Percentiles rank a stretch among this genome's conserved stretches.
These are phyloP conservation scores for Candida bentonensis DNA, from an alignment of 805 yeast genomes.

Conservation along the genomic window DNA sequence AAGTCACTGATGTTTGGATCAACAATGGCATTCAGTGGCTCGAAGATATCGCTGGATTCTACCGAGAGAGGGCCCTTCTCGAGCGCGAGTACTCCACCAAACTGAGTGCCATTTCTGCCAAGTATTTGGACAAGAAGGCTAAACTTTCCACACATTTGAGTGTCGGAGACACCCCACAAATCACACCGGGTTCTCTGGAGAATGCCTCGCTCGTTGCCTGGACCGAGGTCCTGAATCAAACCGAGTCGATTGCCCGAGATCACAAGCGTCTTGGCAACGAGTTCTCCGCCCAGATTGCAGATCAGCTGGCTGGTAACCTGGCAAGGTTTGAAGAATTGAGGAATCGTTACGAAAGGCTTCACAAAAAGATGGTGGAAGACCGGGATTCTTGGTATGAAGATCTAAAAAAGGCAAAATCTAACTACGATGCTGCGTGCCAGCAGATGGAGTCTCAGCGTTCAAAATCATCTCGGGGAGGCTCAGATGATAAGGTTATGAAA, in stretches of 20 bases:
- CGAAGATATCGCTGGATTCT: conserved; percentile 66
- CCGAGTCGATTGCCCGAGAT: conserved; percentile 66
- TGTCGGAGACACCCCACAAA: conserved; percentile 82
- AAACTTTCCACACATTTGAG: conserved; percentile 49
- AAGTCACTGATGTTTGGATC: conserved; percentile 63
- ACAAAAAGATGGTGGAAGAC: conserved; percentile 40
- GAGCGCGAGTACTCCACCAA: conserved; percentile 74
- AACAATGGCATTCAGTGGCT: conserved; percentile 61
- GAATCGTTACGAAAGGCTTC: conserved; percentile 40
- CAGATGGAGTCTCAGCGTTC: conserved; percentile 68
- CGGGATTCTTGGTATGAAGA: conserved; percentile 38
- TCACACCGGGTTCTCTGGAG: conserved; percentile 92
- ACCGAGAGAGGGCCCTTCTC: conserved; percentile 64
- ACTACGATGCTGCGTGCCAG: conserved; percentile 72
- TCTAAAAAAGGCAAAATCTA: conserved; percentile 49
- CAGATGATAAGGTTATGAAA: conserved; percentile 38
- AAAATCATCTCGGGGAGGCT: conserved; percentile 34
- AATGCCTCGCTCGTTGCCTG: conserved; percentile 78
- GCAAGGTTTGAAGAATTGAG: conserved; percentile 39
- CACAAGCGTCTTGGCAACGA: conserved; percentile 45
- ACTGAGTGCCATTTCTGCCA: conserved; percentile 47
- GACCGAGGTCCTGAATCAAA: conserved; percentile 75
- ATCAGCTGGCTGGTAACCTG: conserved; percentile 42
- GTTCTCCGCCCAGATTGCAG: conserved; percentile 43
- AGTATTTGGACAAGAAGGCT: conserved; percentile 65